Conservation (phyloP, 2,329 filamentous ascomycete genomes). For the Alternaria gaisen region DNA sequence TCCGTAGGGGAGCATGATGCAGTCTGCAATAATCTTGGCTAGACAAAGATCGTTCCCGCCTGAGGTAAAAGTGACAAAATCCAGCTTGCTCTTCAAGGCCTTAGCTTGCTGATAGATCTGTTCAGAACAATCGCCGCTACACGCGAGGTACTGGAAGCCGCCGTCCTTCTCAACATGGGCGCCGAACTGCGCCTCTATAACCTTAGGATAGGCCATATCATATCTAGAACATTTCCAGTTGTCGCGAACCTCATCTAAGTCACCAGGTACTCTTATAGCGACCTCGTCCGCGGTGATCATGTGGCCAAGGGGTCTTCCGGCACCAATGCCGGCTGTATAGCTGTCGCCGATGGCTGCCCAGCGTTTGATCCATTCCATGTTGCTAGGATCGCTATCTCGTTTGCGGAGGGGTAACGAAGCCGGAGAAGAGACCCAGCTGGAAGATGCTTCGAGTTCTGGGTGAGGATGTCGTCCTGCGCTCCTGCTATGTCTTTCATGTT, state of each 20-base stretch:
- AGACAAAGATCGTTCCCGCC: conserved; percentile 10
- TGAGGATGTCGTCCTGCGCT: neutral
- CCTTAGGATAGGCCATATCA: conserved; percentile 11
- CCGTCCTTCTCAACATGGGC: conserved; percentile 8
- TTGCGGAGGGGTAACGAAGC: neutral
- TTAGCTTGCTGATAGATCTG: conserved; percentile 7
- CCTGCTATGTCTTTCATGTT: neutral
- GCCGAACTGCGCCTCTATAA: conserved; percentile 10
- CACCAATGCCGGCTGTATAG: conserved; percentile 9
- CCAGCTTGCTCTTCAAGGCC: conserved; percentile 6
- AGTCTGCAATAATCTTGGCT: conserved; percentile 1
- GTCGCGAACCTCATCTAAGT: neutral
- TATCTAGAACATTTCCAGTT: conserved; percentile 10
- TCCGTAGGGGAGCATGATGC: conserved; percentile 10
- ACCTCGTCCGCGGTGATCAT: neutral
- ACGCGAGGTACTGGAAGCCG: conserved; percentile 13
- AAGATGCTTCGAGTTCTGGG: neutral
- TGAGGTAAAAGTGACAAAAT: conserved; percentile 11
- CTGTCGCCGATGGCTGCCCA: conserved; percentile 12
- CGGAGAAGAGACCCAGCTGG: neutral
- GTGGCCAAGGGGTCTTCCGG: conserved; percentile 5
- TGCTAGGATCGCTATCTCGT: neutral
- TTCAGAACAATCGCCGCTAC: conserved; percentile 12
- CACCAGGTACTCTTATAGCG: neutral
- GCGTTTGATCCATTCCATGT: conserved; percentile 10